Base-by-base conservation (phyloP, 805 yeast species). In the Yarrowia yakushimensis region DNA sequence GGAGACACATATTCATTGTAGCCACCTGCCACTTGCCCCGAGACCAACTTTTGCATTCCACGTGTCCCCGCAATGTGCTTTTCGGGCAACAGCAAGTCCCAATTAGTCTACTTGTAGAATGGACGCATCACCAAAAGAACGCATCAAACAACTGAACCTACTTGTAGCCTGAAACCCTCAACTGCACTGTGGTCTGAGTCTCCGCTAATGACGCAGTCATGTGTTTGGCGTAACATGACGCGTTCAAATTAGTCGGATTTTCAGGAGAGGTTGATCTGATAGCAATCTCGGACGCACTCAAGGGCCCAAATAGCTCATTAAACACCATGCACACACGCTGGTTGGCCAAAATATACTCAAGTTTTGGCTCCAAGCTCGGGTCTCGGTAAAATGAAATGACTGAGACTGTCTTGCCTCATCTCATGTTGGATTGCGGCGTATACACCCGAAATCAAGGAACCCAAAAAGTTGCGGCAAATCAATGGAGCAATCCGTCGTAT, bases 351-450 rank as follows among this genome's bases (percentile, higher is more conserved):
- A 28, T 12, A 6, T 25, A 10, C 20, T 17, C 7, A 7, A 15
- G 25, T 25, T 25, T 25, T 25, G 46, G 46, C 46, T 42, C 28
- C 17, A n/a, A 7, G 5, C 31, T 3, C 45, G 28, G 23, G 28
- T 18, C 45, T 41, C 45, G 28, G 45, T 23, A 23, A 12, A 20
- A 12, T 5, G n/a, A 20, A 23, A 41, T 23, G 25, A 2, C 52
- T 45, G 36, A 45, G 34, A 45, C 52, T 28, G 52, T 45, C 52
- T 45, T 42, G 48, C 48, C 31, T 17, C n/a, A n/a, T n/a, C n/a
- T 8, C 52, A 45, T 10, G 31, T 17, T 43, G 45, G n/a, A 15
- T 23, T 13, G 13, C 10, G 27, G 31, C 46, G 31, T 42, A 42
- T 25, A 42, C 31, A 28, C 10, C 12, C 12, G 31, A 28, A 28